A percentile compares a stretch with the other conserved stretches of the same genome.
Evolutionary conservation across 139 green algal genomes (phyloP).

Genomic region (Asterochloris sp.): DNA sequence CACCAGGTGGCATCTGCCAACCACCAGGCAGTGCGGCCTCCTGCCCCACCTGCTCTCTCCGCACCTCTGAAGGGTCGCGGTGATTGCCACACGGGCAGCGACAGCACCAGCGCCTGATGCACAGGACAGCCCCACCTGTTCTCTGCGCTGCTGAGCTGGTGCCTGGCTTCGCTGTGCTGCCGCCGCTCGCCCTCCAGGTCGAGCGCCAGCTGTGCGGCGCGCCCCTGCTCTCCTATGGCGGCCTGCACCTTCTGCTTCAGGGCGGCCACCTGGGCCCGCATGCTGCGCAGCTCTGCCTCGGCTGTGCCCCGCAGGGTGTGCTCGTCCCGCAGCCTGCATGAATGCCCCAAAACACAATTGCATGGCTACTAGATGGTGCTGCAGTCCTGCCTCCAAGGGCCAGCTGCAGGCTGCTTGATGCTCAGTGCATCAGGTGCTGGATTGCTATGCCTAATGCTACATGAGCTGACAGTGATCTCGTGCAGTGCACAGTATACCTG

Average conservation of each 20-base stretch:
- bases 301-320: constrained; percentile 19
- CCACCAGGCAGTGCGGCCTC: too few relatives aligned
- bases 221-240: not conserved
- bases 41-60: too few relatives aligned
- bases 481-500: too few relatives aligned
- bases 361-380: not conserved
- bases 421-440: too few relatives aligned
- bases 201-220: constrained; percentile 14
- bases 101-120: too few relatives aligned
- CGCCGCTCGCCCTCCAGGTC: constrained; percentile 1
- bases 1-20: too few relatives aligned
- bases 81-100: too few relatives aligned
- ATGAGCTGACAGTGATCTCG: too few relatives aligned
- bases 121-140: not conserved
- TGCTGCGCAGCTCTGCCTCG: constrained; percentile 5
- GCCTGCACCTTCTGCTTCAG: constrained; percentile 13
- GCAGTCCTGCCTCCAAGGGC: too few relatives aligned
- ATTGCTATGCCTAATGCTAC: too few relatives aligned
- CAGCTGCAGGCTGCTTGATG: too few relatives aligned
- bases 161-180: constrained; percentile 2
- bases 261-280: not conserved
- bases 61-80: too few relatives aligned
- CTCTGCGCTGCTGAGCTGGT: not conserved
- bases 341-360: not conserved
- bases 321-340: constrained; percentile 11